These are phyloP conservation scores for Phalaenopsis hybrid DNA, from an alignment of 116 monocot species.

Conservation along the genomic window DNA sequence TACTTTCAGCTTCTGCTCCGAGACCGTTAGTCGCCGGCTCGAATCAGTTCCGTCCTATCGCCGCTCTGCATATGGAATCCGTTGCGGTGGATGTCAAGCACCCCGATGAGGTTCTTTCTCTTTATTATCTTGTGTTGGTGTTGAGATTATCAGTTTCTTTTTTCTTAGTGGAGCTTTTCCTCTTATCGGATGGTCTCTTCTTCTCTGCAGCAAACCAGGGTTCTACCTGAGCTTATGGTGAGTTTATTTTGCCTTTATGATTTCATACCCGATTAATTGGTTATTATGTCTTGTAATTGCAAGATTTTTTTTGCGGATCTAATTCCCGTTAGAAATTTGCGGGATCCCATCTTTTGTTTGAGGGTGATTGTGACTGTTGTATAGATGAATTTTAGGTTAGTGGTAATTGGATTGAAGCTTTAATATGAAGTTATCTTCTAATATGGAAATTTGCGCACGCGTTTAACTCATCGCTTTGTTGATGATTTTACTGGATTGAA, in stretches of 20 bases:
- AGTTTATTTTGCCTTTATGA: not conserved
- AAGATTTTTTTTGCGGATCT: not conserved
- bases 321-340: not conserved
- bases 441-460: not conserved
- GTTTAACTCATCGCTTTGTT: not conserved
- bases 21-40: not conserved
- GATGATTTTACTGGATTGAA: not conserved
- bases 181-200: not conserved
- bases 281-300: not conserved
- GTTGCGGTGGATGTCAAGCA: not conserved
- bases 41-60: not conserved
- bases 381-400: too few relatives aligned
- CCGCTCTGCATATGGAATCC: conserved; percentile 4
- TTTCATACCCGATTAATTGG: not conserved
- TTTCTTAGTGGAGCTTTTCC: too few relatives aligned
- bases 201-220: conserved; percentile 1
- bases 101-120: conserved; percentile 1
- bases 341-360: not conserved
- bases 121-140: not conserved
- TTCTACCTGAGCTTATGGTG: conserved; percentile 9
- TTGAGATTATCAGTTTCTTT: not conserved
- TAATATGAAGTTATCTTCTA: not conserved
- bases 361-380: not conserved
- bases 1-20: not conserved
- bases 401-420: not conserved